A percentile compares a stretch with the other conserved stretches of the same genome.
These are phyloP conservation scores for Globisporangium cederbergense DNA, from an alignment of 352 stramenopile species.

Conservation along the genomic window DNA sequence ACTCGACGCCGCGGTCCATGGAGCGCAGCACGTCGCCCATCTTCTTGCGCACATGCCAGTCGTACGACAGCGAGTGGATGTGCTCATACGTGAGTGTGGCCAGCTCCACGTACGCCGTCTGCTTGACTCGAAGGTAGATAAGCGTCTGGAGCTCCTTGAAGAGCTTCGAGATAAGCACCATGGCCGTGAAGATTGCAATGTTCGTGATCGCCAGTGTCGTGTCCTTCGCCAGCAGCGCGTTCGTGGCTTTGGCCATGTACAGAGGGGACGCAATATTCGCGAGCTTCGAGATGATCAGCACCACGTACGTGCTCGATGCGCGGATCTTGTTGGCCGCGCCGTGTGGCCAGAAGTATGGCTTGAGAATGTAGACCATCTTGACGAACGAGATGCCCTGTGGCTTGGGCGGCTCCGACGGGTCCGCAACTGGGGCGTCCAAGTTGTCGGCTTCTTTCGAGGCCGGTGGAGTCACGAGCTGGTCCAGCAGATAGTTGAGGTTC, in stretches of 20 bases:
- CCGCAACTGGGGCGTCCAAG: conserved; percentile 19
- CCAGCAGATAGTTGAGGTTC: conserved; percentile 65
- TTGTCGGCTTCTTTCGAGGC: conserved; percentile 24
- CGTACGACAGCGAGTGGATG: conserved; percentile 94
- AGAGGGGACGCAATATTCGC: conserved; percentile 91
- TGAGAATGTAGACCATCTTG: conserved; percentile 83
- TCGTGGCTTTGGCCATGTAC: conserved; percentile 92
- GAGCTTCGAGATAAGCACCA: conserved; percentile 85
- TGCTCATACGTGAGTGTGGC: conserved; percentile 95
- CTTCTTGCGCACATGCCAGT: conserved; percentile 99
- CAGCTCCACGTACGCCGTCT: conserved; percentile 97
- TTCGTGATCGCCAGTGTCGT: conserved; percentile 41
- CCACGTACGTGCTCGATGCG: conserved; percentile 90
- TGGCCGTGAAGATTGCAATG: conserved; percentile 71
- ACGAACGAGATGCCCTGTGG: conserved; percentile 73
- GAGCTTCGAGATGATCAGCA: conserved; percentile 91
- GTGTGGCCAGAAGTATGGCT: conserved; percentile 86
- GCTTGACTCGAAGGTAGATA: conserved; percentile 94
- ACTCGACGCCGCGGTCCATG: conserved; percentile 91
- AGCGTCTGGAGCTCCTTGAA: conserved; percentile 96
- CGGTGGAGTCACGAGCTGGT: conserved; percentile 39
- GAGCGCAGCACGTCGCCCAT: conserved; percentile 94
- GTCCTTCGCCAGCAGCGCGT: conserved; percentile 79
- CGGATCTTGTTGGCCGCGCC: conserved; percentile 70
- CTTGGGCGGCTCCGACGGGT: conserved; percentile 23